Conservation (phyloP, 495 filamentous ascomycete genomes). For the Talaromyces borbonicus region DNA sequence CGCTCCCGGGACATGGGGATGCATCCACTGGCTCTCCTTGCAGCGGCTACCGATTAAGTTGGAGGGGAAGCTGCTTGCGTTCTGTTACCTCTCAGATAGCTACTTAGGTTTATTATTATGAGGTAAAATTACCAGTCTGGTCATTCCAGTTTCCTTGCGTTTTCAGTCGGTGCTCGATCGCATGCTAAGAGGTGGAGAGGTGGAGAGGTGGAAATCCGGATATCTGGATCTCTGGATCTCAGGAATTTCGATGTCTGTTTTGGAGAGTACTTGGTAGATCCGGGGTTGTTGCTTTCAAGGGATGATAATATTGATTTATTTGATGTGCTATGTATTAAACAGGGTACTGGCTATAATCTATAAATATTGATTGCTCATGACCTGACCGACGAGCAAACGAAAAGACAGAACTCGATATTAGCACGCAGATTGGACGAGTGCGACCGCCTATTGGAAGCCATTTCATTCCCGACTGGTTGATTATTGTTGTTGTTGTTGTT, state of each 20-base stretch:
- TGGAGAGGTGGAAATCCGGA: no score
- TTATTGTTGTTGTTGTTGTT: no score
- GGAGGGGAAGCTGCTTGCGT: constrained; percentile 1
- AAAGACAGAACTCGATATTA: not conserved
- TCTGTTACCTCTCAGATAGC: not conserved
- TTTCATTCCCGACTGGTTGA: no score
- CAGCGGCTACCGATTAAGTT: constrained; percentile 2
- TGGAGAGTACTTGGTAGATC: not conserved
- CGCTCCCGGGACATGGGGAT: no score
- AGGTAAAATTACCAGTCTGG: not conserved
- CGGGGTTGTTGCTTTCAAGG: no score
- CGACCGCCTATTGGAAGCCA: not conserved
- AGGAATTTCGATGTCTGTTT: no score
- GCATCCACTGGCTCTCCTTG: not conserved
- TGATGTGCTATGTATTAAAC: no score
- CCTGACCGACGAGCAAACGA: not conserved
- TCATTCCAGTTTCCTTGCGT: constrained; percentile 4
- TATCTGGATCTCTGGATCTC: no score
- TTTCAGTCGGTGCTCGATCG: not conserved
- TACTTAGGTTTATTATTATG: not conserved
- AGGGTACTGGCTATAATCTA: no score
- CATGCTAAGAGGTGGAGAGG: no score
- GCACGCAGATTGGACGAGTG: not conserved
- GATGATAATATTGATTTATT: no score
- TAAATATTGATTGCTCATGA: no score